phyloP scores from a whole-genome alignment of 192 early-diverging fungal species.

The Borealophlyctis nickersoniae region DNA sequence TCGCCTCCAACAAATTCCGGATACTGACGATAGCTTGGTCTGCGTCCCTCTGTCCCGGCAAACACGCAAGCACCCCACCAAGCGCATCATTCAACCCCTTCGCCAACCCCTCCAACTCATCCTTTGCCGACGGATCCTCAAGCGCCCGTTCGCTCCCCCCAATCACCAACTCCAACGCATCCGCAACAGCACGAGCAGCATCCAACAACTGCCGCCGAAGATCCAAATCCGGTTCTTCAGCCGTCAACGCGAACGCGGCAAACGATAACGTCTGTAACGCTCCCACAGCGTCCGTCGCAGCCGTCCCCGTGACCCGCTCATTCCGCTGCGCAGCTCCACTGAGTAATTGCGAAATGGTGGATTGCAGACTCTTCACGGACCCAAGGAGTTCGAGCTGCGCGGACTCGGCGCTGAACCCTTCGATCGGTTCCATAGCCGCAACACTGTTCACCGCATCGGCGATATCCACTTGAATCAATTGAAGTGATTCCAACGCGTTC shows the following conservation, averaged over 20 bases:
- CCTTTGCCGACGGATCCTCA: constrained; percentile 14
- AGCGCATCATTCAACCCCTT: constrained; percentile 15
- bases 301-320: constrained; percentile 31
- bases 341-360: constrained; percentile 30
- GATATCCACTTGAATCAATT: constrained; percentile 40
- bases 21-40: constrained; percentile 23
- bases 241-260: constrained; percentile 24
- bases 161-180: constrained; percentile 29
- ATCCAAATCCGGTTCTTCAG: constrained; percentile 19
- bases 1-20: constrained; percentile 2
- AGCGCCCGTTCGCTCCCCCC: constrained; percentile 33
- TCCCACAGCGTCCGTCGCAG: constrained; percentile 41
- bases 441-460: constrained; percentile 11
- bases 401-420: constrained; percentile 14
- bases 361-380: constrained; percentile 25
- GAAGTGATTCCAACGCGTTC: constrained; percentile 38
- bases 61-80: constrained; percentile 19
- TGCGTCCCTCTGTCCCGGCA: constrained; percentile 46
- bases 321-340: constrained; percentile 27
- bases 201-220: constrained; percentile 28
- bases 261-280: constrained; percentile 37
- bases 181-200: constrained; percentile 36
- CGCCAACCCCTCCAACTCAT: constrained; percentile 5
- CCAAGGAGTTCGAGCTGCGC: constrained; percentile 35
- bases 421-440: constrained; percentile 7